Conservation (phyloP, 805 yeast genomes). For the Zygosaccharomyces rouxii region DNA sequence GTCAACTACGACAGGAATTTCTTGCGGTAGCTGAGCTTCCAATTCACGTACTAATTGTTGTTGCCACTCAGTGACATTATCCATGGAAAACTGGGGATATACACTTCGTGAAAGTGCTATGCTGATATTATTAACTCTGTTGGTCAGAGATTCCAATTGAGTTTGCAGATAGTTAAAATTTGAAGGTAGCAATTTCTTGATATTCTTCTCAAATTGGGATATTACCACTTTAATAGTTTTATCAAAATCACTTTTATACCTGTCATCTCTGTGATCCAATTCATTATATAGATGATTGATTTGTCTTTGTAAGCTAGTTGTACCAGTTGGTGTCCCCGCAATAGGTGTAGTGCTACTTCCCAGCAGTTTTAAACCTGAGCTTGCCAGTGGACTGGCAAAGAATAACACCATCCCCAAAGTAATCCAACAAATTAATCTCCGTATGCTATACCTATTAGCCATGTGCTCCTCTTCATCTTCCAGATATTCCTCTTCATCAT, state of each 20-base stretch:
- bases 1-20: conserved; percentile 31
- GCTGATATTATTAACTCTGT: conserved; percentile 20
- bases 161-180: conserved; percentile 24
- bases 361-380: neutral
- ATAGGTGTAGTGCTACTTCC: conserved; percentile 1
- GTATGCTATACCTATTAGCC: neutral
- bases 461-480: conserved; percentile 4
- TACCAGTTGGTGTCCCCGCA: conserved; percentile 5
- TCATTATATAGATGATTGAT: conserved; percentile 30
- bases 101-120: conserved; percentile 7
- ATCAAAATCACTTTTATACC: conserved; percentile 27
- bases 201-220: conserved; percentile 32
- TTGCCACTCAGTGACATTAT: conserved; percentile 27
- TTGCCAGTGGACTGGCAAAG: conserved; percentile 8
- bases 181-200: conserved; percentile 28
- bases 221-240: conserved; percentile 29
- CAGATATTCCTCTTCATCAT: conserved; percentile 1
- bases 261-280: conserved; percentile 23
- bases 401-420: conserved; percentile 3
- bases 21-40: conserved; percentile 25
- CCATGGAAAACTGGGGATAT: conserved; percentile 11
- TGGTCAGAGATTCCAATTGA: conserved; percentile 22
- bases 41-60: conserved; percentile 19
- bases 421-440: conserved; percentile 1
- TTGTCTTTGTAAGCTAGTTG: conserved; percentile 25